Base-by-base conservation (phyloP, 2,329 filamentous ascomycete genomes). In the Talaromyces verruculosus region DNA sequence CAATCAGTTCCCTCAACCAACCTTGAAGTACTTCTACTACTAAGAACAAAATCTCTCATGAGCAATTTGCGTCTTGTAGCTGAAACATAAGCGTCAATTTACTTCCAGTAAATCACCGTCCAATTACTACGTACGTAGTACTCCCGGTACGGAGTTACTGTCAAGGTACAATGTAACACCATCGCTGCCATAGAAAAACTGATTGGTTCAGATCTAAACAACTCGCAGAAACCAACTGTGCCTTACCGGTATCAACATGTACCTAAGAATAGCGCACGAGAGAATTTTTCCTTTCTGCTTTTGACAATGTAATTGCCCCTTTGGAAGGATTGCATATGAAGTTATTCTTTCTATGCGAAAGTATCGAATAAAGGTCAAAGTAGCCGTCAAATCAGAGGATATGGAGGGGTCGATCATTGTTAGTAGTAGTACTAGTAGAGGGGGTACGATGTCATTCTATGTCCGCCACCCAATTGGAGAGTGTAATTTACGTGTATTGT, bases 361-460 rank as follows among this genome's bases (percentile, higher is more conserved):
- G 25, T 33, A 51, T 51, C 25, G 13, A 30, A 17, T 22, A 51
- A 30, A 51, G 47, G 25, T 30, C 47, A 30, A 10, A 30, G 1
- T 2, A 30, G 25, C 22, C 13, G 15, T 51, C 47, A 30, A 51
- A 51, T 51, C 47, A 30, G 7, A 30, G 7, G 47, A 53, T 8
- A 49, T 53, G 28, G 49, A 53, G 49, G 47, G 49, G 49, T 19
- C 8, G 49, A 51, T 51, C 47, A 28, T 28, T 17, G 39, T n/a
- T 41, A 41, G 39, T 13, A 13, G 1, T 13, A 5, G 2, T 13
- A 15, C 11, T 39, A 25, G 43, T 25, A 47, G 45, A 49, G 45
- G 45, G 45, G 45, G 45, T 8, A 33, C 49, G 49, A 53, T 53
- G 49, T 33, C 49, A 53, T 53, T 53, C 49, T 53, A 53, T 53